Conservation (phyloP, 1,139 yeast genomes). For the Taphrina populina region DNA sequence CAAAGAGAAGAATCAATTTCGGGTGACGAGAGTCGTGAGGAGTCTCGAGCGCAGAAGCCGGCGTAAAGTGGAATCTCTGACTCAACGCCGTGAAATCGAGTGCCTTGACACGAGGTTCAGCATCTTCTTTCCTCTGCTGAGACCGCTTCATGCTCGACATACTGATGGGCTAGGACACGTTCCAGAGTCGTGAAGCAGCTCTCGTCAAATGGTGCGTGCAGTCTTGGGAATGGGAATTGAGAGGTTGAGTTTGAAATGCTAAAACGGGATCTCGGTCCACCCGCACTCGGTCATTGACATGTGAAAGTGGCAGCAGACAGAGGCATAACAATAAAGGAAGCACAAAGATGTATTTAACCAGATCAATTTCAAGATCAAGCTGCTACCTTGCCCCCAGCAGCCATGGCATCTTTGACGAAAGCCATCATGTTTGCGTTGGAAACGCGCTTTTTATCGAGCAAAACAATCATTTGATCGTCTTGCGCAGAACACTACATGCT, state of each 20-base stretch:
- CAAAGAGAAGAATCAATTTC: constrained; percentile 27
- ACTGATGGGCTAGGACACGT: background rate
- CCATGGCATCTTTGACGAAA: constrained; percentile 22
- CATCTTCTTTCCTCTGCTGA: constrained; percentile 11
- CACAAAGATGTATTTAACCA: background rate
- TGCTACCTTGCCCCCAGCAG: constrained; percentile 20
- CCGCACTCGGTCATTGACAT: background rate
- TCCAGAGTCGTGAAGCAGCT: background rate
- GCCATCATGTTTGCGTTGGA: constrained; percentile 20
- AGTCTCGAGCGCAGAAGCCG: constrained; percentile 11
- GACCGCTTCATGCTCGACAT: constrained; percentile 14
- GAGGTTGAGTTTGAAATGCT: no score
- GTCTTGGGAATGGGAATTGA: no score
- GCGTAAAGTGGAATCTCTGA: constrained; percentile 31
- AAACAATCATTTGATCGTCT: constrained; percentile 25
- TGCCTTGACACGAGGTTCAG: constrained; percentile 1
- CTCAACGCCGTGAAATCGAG: constrained; percentile 23
- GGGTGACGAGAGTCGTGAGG: constrained; percentile 19
- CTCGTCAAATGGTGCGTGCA: no score
- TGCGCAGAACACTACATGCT: constrained; percentile 29
- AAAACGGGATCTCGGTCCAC: no score
- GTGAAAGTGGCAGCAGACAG: background rate
- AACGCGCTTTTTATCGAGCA: constrained; percentile 21
- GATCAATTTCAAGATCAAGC: background rate
- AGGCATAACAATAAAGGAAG: background rate